These are phyloP conservation scores for Cymbopogon flexuosus DNA, from an alignment of 202 grass and related monocot species.

Conservation along the genomic window DNA sequence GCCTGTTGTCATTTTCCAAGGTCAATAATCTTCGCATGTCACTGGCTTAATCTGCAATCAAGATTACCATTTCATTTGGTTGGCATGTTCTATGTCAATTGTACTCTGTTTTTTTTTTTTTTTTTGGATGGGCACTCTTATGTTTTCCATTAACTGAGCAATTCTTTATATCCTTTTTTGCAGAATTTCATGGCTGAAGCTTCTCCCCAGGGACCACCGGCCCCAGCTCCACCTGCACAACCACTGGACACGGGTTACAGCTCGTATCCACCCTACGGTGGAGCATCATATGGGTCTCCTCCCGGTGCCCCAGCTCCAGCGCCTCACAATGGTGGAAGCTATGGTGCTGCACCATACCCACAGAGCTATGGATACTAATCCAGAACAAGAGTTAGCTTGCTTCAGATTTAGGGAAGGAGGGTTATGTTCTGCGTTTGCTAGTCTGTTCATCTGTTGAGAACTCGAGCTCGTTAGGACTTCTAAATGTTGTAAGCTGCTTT, in stretches of 20 bases:
- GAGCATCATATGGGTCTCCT: conserved; percentile 52
- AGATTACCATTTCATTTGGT: neutral
- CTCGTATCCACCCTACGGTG: conserved; percentile 60
- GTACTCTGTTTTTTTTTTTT: neutral
- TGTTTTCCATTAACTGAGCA: neutral
- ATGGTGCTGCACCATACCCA: conserved; percentile 51
- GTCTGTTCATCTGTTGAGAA: conserved; percentile 27
- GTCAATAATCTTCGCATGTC: neutral
- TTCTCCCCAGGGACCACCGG: conserved; percentile 55
- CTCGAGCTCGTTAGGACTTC: neutral
- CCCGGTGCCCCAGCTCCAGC: conserved; percentile 31
- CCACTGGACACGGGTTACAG: conserved; percentile 51
- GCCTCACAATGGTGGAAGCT: conserved; percentile 48
- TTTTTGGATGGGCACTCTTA: neutral
- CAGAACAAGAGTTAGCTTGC: neutral
- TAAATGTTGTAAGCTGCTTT: conserved; percentile 36
- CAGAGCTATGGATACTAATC: conserved; percentile 61
- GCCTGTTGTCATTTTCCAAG: neutral
- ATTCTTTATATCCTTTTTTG: neutral
- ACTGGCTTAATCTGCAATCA: neutral
- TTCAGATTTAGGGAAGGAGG: neutral
- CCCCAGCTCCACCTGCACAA: conserved; percentile 21
- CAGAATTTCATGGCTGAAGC: conserved; percentile 97
- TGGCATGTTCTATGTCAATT: neutral
- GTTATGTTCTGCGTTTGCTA: neutral